Evolutionary conservation across 225 moss, liverwort and hornwort genomes (phyloP), one percentile per base, ranked within the genome.

Genomic region (Polytrichum formosum): DNA sequence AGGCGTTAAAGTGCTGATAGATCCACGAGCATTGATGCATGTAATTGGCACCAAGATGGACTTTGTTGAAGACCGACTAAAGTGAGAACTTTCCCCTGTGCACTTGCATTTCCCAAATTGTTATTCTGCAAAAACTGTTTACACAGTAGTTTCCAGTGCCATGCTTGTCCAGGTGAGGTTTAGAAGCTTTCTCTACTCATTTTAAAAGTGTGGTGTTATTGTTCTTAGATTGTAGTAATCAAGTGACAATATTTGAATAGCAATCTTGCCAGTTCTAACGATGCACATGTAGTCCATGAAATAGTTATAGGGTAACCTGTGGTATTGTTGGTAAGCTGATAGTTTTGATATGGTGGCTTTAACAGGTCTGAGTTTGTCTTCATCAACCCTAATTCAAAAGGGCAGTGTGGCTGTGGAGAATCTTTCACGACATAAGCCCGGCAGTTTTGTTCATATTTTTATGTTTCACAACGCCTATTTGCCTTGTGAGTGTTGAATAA

Each of bases 341-440:
- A 46, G 3, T 46, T 46, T 46, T 6, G 58, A 58, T 58, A 6
- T n/a, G 8, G 1, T 37, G 55, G 60, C n/a, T 65, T 54, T 21
- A 75, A 81, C 89, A 93, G 93, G 72, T 88, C 91, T 6, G 94
- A 94, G 77, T 94, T 94, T 75, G 88, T 94, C 67, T 94, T 94
- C 70, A 84, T 94, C 70, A 94, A 94, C 77, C 94, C 94, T 83
- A 94, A 94, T 65, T 94, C 94, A 1, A 94, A 94, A 86, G 94
- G 94, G 10, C 84, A 91, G 76, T 94, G 94, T 77, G 94, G 94
- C 31, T 94, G 94, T 79, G 94, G 94, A 81, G 91, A 94, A 74
- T 94, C 94, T 22, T 94, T 94, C 26, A 91, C 91, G 56, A 94
- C 94, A 35, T 91, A 67, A 91, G 35, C 46, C 46, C 3, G 46